Conservation (phyloP, 305 asterid genomes). For the Rubia peregrina region DNA sequence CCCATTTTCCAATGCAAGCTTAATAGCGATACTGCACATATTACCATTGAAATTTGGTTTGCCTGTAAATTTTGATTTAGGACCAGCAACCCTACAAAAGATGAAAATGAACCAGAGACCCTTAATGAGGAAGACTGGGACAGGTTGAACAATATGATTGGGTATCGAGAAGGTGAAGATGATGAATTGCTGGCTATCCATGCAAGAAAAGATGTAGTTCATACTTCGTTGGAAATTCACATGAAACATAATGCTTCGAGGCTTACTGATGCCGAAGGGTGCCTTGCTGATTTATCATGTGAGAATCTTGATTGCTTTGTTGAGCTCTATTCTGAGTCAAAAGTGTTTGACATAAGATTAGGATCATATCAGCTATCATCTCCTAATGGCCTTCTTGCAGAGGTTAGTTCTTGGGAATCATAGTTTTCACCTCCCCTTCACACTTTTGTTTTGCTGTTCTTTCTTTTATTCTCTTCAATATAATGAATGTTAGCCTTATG, state of each 20-base stretch:
- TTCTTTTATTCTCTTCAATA: neutral
- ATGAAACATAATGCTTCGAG: slow-evolving; percentile 96
- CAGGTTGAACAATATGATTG: slow-evolving; percentile 79
- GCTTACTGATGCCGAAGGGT: slow-evolving; percentile 58
- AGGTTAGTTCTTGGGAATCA: slow-evolving; percentile 34
- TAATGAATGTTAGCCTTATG: neutral
- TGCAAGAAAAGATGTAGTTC: slow-evolving; percentile 48
- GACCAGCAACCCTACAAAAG: slow-evolving; percentile 58
- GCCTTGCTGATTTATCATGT: slow-evolving; percentile 92
- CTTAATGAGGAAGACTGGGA: slow-evolving; percentile 91
- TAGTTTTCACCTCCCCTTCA: slow-evolving; percentile 1
- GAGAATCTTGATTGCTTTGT: slow-evolving; percentile 81
- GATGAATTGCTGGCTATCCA: slow-evolving; percentile 39
- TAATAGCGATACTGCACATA: slow-evolving; percentile 12
- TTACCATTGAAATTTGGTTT: slow-evolving; percentile 15
- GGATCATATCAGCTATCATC: slow-evolving; percentile 88
- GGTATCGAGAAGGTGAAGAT: slow-evolving; percentile 69
- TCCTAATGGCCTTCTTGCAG: slow-evolving; percentile 94
- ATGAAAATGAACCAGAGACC: slow-evolving; percentile 66
- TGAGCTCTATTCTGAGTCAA: slow-evolving; percentile 68
- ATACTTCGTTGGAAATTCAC: slow-evolving; percentile 67
- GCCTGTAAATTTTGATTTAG: slow-evolving; percentile 34
- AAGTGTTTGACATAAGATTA: slow-evolving; percentile 65
- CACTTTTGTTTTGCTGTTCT: slow-evolving; percentile 9
- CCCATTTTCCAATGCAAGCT: slow-evolving; percentile 9